A percentile compares a stretch with the other conserved stretches of the same genome.
These are phyloP conservation scores for Candida gorgasii DNA, from an alignment of 805 yeast species.

Conservation along the genomic window DNA sequence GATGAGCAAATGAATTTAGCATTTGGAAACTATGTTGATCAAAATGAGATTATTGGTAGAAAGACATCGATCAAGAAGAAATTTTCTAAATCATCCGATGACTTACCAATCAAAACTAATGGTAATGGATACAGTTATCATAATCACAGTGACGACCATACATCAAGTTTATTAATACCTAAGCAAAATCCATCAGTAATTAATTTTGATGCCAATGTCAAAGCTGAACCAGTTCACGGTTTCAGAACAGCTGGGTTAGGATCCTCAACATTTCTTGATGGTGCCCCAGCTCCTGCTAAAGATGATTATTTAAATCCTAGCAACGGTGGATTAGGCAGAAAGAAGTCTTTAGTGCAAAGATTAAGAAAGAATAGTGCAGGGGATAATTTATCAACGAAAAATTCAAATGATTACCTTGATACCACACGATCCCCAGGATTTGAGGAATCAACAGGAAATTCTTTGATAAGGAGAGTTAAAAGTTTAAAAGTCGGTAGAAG, in stretches of 20 bases:
- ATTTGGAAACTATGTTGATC: slow-evolving; percentile 66
- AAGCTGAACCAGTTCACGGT: slow-evolving; percentile 80
- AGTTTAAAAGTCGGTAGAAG: slow-evolving; percentile 78
- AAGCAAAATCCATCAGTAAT: slow-evolving; percentile 55
- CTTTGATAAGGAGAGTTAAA: slow-evolving; percentile 80
- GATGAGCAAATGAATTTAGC: slow-evolving; percentile 66
- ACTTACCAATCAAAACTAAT: slow-evolving; percentile 17
- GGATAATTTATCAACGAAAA: slow-evolving; percentile 34
- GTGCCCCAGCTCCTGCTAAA: slow-evolving; percentile 82
- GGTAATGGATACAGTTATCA: slow-evolving; percentile 18
- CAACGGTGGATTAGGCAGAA: slow-evolving; percentile 62
- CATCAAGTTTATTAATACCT: slow-evolving; percentile 33
- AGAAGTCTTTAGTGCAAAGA: slow-evolving; percentile 79
- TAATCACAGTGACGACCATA: slow-evolving; percentile 18
- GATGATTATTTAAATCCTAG: slow-evolving; percentile 27
- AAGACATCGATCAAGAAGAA: slow-evolving; percentile 14
- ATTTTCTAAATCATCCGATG: slow-evolving; percentile 13
- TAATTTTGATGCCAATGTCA: slow-evolving; percentile 69
- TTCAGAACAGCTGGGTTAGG: slow-evolving; percentile 86
- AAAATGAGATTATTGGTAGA: slow-evolving; percentile 38
- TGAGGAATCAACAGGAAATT: slow-evolving; percentile 40
- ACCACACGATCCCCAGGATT: slow-evolving; percentile 12
- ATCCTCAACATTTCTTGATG: slow-evolving; percentile 88
- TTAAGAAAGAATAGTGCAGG: slow-evolving; percentile 44
- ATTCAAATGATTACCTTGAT: slow-evolving; percentile 18